Evolutionary conservation across 495 filamentous ascomycete species (phyloP), one percentile per base, ranked within the genome.

Genomic region (Cenococcum geophilum): DNA sequence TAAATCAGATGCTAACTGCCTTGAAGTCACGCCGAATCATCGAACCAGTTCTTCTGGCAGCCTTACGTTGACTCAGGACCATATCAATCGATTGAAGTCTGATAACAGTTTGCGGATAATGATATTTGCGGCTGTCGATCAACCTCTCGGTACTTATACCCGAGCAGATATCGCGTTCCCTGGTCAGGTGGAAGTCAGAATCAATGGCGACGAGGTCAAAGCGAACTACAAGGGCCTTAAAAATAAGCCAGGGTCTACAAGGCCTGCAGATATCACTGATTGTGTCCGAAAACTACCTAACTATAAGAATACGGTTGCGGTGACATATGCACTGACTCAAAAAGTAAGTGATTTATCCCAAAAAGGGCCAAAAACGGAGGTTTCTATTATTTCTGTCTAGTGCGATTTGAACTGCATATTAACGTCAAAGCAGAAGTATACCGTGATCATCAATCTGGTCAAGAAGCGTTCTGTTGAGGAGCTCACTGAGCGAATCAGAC

Each of bases 191-290:
- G 93, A 97, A 72, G 77, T 98, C 49, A 92, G 91, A 70, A 85
- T 95, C 40, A 97, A 97, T 68, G 80, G 85, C 23, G 88, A 87
- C 35, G 89, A 95, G 52, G 79, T 95, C 60, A 95, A 93, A 68
- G 83, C 86, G 12, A 97, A 96, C 68, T 79, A 93, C 52, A 87
- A 92, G 60, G 93, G 93, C 2, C 75, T 98, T 55, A 98, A 98
- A 72, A 96, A 95, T 71, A 92, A 91, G 69, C 88, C 93, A 9
- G 93, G 93, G 23, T 92, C 93, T 32, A 97, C 93, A 34, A 82
- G 88, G 56, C 93, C 93, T 6, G 91, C 88, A 18, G 93, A 98
- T 74, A 86, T 98, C 47, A 97, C 93, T 14, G 77, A 78, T 61
- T 80, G 83, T 61, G 74, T 95, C 21, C 87, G 89, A 21, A 82